Evolutionary conservation across 345 rosid species (phyloP), one percentile per base, ranked within the genome.

Genomic region (Orychophragmus violaceus): DNA sequence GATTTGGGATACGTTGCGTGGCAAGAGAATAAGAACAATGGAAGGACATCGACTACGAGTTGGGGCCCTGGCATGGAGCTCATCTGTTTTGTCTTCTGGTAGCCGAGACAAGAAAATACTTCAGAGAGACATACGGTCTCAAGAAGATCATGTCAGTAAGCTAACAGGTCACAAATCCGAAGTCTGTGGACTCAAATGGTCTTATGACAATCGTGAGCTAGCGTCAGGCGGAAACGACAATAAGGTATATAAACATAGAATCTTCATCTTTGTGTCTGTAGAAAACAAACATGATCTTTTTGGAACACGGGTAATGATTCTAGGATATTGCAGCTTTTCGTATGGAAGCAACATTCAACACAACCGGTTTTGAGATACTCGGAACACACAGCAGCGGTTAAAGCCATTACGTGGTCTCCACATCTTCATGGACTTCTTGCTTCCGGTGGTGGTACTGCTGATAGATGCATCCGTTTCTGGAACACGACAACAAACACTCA

Each of bases 141-240:
- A 77, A 41, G 94, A 91, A 69, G 98, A 91, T 72, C 87, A 80
- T 77, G 80, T 85, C 64, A 84, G 94, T 79, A 95, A 86, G 74
- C 94, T 91, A 37, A 82, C 85, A 49, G 98, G 98, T 59, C 99
- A 95, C 83, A 95, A 85, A 74, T 91, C 99, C 65, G 98, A 95
- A 96, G 87, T 95, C 62, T 95, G 99, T 79, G 97, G 99, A 53
- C 80, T 95, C 69, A 95, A 87, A 77, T 95, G 99, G 99, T 95
- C 99, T 59, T 82, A 80, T 69, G 99, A 95, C 78, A 91, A 95
- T 50, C 97, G 93, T 36, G 95, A 95, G 78, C 74, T 95, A 69
- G 99, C 99, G 69, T 95, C 99, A 4, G 99, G 99, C 1, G 99
- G 99, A 69, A 95, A 95, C 51, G 99, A 95, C 75, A 95, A 95